Conservation (phyloP, 805 yeast genomes). For the Saccharomyces cerevisiae region DNA sequence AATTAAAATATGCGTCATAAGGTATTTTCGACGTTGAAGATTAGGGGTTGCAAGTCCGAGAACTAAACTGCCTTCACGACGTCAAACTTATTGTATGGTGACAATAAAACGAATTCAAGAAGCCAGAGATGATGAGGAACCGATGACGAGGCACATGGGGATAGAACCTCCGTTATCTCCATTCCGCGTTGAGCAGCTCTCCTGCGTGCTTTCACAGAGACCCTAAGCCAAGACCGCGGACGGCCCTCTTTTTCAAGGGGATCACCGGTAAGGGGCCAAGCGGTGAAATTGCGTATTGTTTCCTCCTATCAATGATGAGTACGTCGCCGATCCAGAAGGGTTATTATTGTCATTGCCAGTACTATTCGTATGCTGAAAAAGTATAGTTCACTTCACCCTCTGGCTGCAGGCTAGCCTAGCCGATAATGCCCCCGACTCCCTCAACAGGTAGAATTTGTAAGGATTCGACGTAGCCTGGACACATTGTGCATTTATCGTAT, state of each 20-base stretch:
- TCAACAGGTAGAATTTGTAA: not conserved
- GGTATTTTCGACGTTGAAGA: too few species aligned
- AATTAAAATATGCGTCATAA: too few species aligned
- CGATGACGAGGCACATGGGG: not conserved
- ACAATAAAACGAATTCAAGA: not conserved
- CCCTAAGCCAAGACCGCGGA: not conserved
- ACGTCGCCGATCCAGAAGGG: not conserved
- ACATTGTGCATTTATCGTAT: not conserved
- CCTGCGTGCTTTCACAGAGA: not conserved
- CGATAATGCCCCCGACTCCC: not conserved
- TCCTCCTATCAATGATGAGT: not conserved
- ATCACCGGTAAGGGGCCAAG: not conserved
- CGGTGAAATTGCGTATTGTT: not conserved
- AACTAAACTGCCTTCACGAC: not conserved
- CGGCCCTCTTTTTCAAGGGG: not conserved
- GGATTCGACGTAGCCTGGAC: not conserved
- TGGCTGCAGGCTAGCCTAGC: not conserved
- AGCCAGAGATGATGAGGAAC: not conserved
- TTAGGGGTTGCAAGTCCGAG: not conserved
- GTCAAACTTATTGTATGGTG: not conserved
- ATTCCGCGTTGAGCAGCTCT: not conserved
- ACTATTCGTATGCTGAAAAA: not conserved
- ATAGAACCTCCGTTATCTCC: not conserved
- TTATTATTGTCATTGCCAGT: not conserved
- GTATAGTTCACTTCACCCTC: not conserved